Evolutionary conservation across 2,329 filamentous ascomycete genomes (phyloP).

Genomic region (Neophaeococcomyces aloes): DNA sequence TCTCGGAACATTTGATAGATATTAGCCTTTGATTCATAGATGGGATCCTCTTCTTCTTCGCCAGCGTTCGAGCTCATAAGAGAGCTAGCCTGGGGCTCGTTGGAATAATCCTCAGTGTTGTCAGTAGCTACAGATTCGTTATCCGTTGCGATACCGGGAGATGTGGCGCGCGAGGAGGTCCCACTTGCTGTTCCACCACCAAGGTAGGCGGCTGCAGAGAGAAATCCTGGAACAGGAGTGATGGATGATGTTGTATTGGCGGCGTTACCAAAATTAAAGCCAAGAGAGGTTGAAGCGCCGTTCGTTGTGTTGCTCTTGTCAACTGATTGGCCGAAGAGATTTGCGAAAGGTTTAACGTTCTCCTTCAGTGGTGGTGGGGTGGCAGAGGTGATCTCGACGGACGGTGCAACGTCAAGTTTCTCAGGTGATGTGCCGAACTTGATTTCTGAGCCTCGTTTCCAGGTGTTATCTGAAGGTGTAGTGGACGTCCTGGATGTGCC

Average conservation of each 20-base stretch:
- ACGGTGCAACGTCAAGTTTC: constrained; percentile 13
- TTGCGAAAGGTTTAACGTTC: constrained; percentile 24
- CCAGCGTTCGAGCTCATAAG: constrained; percentile 56
- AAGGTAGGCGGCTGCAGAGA: constrained; percentile 22
- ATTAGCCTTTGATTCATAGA: constrained; percentile 63
- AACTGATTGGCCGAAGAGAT: constrained; percentile 22
- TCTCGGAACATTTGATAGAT: constrained; percentile 50
- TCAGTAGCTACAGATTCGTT: constrained; percentile 32
- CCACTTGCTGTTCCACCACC: constrained; percentile 29
- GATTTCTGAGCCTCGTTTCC: constrained; percentile 38
- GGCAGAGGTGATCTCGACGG: constrained; percentile 23
- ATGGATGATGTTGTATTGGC: constrained; percentile 11
- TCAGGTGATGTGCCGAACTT: constrained; percentile 32
- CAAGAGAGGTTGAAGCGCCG: constrained; percentile 20
- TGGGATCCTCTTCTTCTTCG: constrained; percentile 60
- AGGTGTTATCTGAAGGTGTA: constrained; percentile 33
- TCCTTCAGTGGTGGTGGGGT: constrained; percentile 19
- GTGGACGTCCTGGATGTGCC: constrained; percentile 13
- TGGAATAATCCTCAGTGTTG: constrained; percentile 42
- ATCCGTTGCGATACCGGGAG: constrained; percentile 35
- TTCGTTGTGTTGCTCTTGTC: constrained; percentile 17
- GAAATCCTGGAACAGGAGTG: constrained; percentile 18
- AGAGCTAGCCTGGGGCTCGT: constrained; percentile 50
- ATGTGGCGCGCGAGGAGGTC: constrained; percentile 34
- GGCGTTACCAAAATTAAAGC: constrained; percentile 33